Conservation (phyloP, 2,329 filamentous ascomycete genomes). For the Niveomyces coronatus region DNA sequence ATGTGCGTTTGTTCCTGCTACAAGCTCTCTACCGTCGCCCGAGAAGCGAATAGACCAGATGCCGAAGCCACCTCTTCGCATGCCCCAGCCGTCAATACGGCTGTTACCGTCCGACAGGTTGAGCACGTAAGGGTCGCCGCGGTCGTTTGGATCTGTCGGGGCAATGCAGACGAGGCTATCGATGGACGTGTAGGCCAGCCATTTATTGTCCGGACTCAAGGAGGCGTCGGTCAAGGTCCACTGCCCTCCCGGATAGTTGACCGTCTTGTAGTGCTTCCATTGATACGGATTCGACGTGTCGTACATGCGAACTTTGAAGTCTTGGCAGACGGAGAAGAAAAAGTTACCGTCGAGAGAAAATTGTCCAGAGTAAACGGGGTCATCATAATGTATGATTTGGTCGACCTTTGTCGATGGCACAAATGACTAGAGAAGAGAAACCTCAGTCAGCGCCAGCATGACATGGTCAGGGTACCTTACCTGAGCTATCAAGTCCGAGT, state of each 20-base stretch:
- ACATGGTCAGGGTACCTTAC: too few relatives aligned
- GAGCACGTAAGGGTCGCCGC: constrained; percentile 68
- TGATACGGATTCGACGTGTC: constrained; percentile 92
- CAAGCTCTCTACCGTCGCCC: constrained; percentile 80
- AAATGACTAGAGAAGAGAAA: constrained; percentile 61
- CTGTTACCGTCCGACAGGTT: constrained; percentile 45
- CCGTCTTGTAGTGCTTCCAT: constrained; percentile 93
- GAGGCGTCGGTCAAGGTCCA: constrained; percentile 97
- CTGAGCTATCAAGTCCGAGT: constrained; percentile 57
- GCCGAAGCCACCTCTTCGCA: constrained; percentile 33
- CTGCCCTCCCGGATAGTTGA: constrained; percentile 72
- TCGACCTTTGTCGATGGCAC: constrained; percentile 71
- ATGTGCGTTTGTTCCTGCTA: constrained; percentile 73
- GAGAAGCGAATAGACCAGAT: constrained; percentile 93
- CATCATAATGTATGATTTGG: constrained; percentile 77
- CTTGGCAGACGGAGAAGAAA: constrained; percentile 85
- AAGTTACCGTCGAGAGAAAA: constrained; percentile 97
- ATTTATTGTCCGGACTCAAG: constrained; percentile 82
- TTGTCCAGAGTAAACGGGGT: constrained; percentile 86
- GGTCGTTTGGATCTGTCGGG: constrained; percentile 73
- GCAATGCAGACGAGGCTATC: constrained; percentile 75
- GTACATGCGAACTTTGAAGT: constrained; percentile 94
- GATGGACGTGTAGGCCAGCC: constrained; percentile 86
- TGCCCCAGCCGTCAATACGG: constrained; percentile 18
- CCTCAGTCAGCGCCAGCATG: too few relatives aligned